A percentile compares a stretch with the other conserved stretches of the same genome.
Conservation (phyloP, 305 asterid genomes). For the Rubia peregrina region DNA sequence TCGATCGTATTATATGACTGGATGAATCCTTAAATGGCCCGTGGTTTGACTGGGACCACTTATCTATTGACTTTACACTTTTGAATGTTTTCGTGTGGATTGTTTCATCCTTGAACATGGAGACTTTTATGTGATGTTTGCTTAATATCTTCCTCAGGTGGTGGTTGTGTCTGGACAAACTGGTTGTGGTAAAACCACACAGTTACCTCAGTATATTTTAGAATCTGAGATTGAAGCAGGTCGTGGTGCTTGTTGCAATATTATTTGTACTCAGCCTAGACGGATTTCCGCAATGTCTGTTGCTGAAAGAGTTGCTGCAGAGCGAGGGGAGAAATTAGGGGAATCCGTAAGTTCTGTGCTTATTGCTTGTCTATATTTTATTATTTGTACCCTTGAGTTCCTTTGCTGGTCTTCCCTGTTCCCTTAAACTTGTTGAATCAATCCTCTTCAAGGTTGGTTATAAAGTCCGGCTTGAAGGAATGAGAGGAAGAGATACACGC, state of each 20-base stretch:
- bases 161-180: slow-evolving; percentile 94
- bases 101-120: not conserved
- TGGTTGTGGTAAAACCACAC: slow-evolving; percentile 95
- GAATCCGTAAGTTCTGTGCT: slow-evolving; percentile 62
- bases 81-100: not conserved
- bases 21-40: not conserved
- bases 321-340: slow-evolving; percentile 86
- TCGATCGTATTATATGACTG: not conserved
- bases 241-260: slow-evolving; percentile 73
- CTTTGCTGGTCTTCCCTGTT: slow-evolving; percentile 12
- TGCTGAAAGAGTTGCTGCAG: slow-evolving; percentile 91
- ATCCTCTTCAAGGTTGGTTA: slow-evolving; percentile 62
- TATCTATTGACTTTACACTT: not conserved
- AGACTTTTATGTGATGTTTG: slow-evolving; percentile 8
- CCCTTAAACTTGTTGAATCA: slow-evolving; percentile 11
- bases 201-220: slow-evolving; percentile 84
- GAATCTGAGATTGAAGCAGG: slow-evolving; percentile 75
- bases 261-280: slow-evolving; percentile 93
- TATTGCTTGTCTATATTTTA: slow-evolving; percentile 17
- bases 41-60: not conserved
- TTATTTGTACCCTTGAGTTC: slow-evolving; percentile 11
- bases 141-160: slow-evolving; percentile 44
- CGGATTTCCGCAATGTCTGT: slow-evolving; percentile 92
- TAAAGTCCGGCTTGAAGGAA: slow-evolving; percentile 95
- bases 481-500: slow-evolving; percentile 91